Evolutionary conservation across 805 yeast genomes (phyloP), one percentile per base, ranked within the genome.

Genomic region (Yueomyces sinensis): DNA sequence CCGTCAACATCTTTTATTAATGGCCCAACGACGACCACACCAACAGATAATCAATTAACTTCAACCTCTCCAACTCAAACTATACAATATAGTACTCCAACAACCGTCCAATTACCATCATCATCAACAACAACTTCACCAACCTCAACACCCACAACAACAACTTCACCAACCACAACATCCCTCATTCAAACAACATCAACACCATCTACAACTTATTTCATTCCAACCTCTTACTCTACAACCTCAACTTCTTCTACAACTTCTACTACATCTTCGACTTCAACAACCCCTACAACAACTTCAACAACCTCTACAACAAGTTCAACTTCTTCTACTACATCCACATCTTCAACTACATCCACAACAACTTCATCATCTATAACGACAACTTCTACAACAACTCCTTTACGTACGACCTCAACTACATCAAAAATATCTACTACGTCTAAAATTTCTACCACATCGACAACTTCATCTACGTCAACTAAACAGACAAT

Each of bases 391-490:
- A 33, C 25, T 30, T 32, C 35, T 13, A 14, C 16, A n/a, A n/a
- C n/a, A 4, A 13, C n/a, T n/a, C 11, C 29, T 7, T n/a, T 17
- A 13, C 9, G 22, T 24, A 13, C 25, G 11, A 22, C 25, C 9
- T 30, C 39, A 11, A 23, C 30, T 3, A 14, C 30, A 22, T 36
- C 25, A 3, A 17, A 28, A 11, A 15, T 39, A 11, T 29, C 38
- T 13, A 16, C 35, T 13, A 14, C 32, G 15, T 31, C 13, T 17
- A 17, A 31, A 14, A 27, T 42, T 6, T 33, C 46, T 4, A 22
- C 44, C 5, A 14, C 36, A 7, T 27, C 42, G 9, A 18, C 42
- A 4, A 29, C 41, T 1, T 37, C 50, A 13, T 33, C 38, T 3
- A 36, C 42, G n/a, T n/a, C n/a, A n/a, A n/a, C n/a, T n/a, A n/a